Evolutionary conservation across 768 basidiomycete species (phyloP).

Genomic region (Brasilioporus rufonigricans): DNA sequence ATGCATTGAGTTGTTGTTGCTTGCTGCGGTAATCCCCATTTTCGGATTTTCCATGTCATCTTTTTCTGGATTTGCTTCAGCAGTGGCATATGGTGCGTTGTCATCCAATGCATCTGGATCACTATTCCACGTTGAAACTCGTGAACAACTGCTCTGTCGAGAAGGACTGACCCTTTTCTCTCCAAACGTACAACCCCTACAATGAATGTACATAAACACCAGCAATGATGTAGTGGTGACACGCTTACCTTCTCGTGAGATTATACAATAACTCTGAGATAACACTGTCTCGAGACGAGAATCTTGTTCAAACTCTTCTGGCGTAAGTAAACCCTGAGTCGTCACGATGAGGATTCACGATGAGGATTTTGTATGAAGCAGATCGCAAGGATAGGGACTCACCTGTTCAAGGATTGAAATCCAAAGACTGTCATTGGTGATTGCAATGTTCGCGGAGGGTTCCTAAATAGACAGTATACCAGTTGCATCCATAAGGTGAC

Average conservation of each 20-base stretch:
- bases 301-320: slow-evolving; percentile 2
- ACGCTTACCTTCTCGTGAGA: slow-evolving; percentile 3
- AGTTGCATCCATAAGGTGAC: neutral
- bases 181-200: neutral
- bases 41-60: no score
- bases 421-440: slow-evolving; percentile 19
- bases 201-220: neutral
- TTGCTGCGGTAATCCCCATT: no score
- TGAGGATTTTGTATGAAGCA: neutral
- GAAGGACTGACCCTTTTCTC: neutral
- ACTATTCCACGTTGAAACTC: neutral
- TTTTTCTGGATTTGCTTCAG: no score
- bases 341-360: neutral
- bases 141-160: neutral
- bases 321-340: slow-evolving; percentile 3
- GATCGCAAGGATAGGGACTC: neutral
- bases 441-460: slow-evolving; percentile 9
- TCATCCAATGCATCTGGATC: neutral
- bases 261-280: slow-evolving; percentile 4
- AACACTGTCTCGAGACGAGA: neutral
- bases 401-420: slow-evolving; percentile 9
- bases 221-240: neutral
- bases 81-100: no score
- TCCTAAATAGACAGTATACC: neutral
- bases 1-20: no score